Conservation (phyloP, 306 rosid genomes). For the Cyclanthera cordifolia region DNA sequence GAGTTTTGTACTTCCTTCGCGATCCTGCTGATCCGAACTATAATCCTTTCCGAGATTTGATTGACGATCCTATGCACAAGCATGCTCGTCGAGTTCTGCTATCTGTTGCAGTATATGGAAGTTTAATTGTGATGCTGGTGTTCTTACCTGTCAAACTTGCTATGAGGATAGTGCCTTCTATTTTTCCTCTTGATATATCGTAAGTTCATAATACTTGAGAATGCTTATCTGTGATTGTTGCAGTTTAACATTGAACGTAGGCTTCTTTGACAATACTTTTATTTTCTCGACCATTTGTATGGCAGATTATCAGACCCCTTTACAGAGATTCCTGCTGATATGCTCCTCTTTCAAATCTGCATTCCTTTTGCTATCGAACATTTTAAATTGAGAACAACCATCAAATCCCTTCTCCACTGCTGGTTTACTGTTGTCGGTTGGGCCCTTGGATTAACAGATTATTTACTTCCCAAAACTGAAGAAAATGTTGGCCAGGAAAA, state of each 20-base stretch:
- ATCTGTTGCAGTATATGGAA: conserved; percentile 94
- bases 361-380: conserved; percentile 97
- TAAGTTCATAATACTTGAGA: conserved; percentile 32
- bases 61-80: conserved; percentile 97
- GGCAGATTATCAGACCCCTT: conserved; percentile 97
- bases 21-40: conserved; percentile 99
- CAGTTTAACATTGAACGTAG: not conserved
- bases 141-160: conserved; percentile 93
- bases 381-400: conserved; percentile 86
- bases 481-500: conserved; percentile 71
- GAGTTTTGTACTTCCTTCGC: conserved; percentile 88
- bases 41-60: conserved; percentile 95
- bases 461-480: conserved; percentile 77
- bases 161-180: conserved; percentile 82
- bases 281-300: conserved; percentile 15
- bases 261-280: conserved; percentile 14
- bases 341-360: conserved; percentile 97
- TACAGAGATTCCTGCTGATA: conserved; percentile 96
- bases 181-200: conserved; percentile 95
- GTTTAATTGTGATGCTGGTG: conserved; percentile 97
- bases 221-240: not conserved
- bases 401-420: conserved; percentile 73
- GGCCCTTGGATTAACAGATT: conserved; percentile 90
- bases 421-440: conserved; percentile 98
- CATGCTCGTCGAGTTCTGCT: conserved; percentile 96